Evolutionary conservation across 164 flowering plant genomes (phyloP).

Genomic region (Santalum album): DNA sequence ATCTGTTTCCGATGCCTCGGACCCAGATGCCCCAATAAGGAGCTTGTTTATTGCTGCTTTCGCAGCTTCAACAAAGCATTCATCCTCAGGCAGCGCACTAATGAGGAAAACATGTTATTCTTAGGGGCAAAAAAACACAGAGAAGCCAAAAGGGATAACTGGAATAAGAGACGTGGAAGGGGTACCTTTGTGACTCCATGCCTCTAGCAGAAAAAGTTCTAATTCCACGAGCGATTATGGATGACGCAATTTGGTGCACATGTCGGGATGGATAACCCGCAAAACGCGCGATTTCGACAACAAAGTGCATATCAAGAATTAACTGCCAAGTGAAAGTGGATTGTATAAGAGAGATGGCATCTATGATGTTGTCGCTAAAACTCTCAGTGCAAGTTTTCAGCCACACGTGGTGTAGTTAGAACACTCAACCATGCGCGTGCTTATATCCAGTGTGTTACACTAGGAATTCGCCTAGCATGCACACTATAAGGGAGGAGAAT

Average conservation of each 20-base stretch:
- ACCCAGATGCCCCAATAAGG: constrained; percentile 47
- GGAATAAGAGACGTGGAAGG: not conserved
- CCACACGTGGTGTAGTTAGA: no score
- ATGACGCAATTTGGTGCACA: constrained; percentile 76
- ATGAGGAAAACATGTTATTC: not conserved
- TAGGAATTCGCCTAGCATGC: no score
- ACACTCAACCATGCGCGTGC: no score
- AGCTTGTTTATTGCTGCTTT: constrained; percentile 81
- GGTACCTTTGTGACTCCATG: constrained; percentile 78
- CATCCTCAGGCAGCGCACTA: constrained; percentile 87
- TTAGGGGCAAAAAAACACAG: not conserved
- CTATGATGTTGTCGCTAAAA: no score
- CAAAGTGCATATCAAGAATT: constrained; percentile 94
- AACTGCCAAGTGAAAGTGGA: constrained; percentile 37
- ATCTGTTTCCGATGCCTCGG: constrained; percentile 68
- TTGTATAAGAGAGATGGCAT: not conserved
- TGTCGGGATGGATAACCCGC: constrained; percentile 80
- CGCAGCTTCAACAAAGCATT: constrained; percentile 88
- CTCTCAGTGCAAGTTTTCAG: no score
- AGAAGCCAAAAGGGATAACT: not conserved
- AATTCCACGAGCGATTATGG: constrained; percentile 80
- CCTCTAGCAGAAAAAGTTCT: constrained; percentile 77
- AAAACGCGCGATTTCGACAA: constrained; percentile 82
- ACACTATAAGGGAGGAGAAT: no score
- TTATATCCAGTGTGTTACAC: no score